Conservation (phyloP, 768 basidiomycete species). For the Daedaleopsis sinensis region DNA sequence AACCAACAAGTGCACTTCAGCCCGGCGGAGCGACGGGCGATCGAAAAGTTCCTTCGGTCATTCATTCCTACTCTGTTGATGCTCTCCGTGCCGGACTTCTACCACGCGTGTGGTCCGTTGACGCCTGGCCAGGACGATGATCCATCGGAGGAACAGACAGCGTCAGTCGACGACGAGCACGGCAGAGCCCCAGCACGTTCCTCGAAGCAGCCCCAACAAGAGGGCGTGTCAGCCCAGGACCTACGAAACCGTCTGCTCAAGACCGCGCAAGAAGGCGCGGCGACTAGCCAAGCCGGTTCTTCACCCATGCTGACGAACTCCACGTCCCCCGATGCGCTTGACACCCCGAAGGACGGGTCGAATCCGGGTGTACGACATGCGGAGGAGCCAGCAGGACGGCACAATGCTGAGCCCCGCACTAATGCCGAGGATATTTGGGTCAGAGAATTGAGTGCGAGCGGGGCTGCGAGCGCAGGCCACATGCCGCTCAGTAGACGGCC, state of each 20-base stretch:
- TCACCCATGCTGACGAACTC: conserved; percentile 33
- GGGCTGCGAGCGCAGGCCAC: conserved; percentile 26
- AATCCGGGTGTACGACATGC: conserved; percentile 5
- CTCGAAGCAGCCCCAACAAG: conserved; percentile 34
- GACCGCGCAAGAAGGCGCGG: conserved; percentile 62
- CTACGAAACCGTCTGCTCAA: conserved; percentile 80
- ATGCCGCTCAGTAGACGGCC: conserved; percentile 43
- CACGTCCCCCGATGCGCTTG: conserved; percentile 37
- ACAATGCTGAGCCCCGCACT: conserved; percentile 21
- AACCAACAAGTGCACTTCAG: conserved; percentile 49
- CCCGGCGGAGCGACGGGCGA: conserved; percentile 72
- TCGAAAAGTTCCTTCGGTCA: conserved; percentile 83
- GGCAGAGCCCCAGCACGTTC: conserved; percentile 29
- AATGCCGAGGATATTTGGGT: conserved; percentile 61
- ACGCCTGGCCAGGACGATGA: conserved; percentile 46
- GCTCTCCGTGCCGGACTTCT: conserved; percentile 67
- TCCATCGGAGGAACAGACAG: conserved; percentile 27
- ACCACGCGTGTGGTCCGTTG: conserved; percentile 60
- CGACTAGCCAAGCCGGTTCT: conserved; percentile 22
- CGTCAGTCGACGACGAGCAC: conserved; percentile 23
- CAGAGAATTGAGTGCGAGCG: conserved; percentile 39
- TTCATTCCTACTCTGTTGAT: conserved; percentile 86
- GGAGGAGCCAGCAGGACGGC: neutral
- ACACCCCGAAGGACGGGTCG: conserved; percentile 10
- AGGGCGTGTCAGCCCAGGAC: conserved; percentile 63